phyloP scores from a whole-genome alignment of 345 rosid genomes.

The Salix exigua region DNA sequence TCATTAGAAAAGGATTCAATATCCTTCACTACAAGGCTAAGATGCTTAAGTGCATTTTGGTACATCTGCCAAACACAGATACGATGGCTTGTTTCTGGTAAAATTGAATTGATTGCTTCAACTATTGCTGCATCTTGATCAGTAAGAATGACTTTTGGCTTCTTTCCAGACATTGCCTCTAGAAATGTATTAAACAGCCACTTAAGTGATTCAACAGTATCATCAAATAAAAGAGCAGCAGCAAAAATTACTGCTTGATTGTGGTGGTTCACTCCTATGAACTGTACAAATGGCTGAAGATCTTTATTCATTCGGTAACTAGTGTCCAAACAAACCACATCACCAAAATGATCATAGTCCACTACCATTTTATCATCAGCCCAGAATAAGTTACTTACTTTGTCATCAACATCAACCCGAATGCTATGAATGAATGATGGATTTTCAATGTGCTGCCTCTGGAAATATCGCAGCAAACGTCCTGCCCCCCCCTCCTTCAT shows the following conservation, averaged over 20 bases:
- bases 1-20: slow-evolving; percentile 16
- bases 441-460: slow-evolving; percentile 33
- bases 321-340: slow-evolving; percentile 38
- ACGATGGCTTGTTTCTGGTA: slow-evolving; percentile 31
- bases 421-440: slow-evolving; percentile 22
- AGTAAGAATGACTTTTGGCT: slow-evolving; percentile 36
- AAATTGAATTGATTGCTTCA: slow-evolving; percentile 29
- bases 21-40: slow-evolving; percentile 16
- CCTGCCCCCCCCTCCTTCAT: slow-evolving; percentile 36
- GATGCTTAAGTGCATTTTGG: slow-evolving; percentile 35
- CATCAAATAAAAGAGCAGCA: slow-evolving; percentile 36
- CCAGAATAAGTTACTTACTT: slow-evolving; percentile 40
- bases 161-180: slow-evolving; percentile 36
- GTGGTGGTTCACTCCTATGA: slow-evolving; percentile 38
- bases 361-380: slow-evolving; percentile 29
- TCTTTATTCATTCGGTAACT: slow-evolving; percentile 25
- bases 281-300: slow-evolving; percentile 32
- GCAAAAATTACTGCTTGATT: slow-evolving; percentile 31
- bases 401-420: slow-evolving; percentile 36
- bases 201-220: slow-evolving; percentile 32
- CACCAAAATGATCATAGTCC: slow-evolving; percentile 36
- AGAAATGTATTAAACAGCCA: slow-evolving; percentile 33
- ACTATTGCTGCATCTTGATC: slow-evolving; percentile 36
- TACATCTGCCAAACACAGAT: slow-evolving; percentile 35
- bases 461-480: slow-evolving; percentile 31